phyloP scores from a whole-genome alignment of 2,329 filamentous ascomycete genomes.

The Xylaria sp. region DNA sequence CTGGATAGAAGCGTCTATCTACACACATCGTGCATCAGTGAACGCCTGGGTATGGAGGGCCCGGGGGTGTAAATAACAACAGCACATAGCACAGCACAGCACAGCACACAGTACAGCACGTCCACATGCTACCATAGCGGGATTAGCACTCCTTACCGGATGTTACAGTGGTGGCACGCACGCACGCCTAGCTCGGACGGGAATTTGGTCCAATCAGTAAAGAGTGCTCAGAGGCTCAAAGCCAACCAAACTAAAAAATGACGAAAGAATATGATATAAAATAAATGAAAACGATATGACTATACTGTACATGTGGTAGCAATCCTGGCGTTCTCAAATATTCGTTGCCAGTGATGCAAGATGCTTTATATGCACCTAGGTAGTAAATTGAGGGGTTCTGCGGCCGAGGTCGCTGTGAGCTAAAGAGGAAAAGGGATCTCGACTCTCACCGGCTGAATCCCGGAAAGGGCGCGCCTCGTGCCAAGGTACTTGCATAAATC shows the following conservation, averaged over 20 bases:
- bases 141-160: conserved; percentile 21
- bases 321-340: conserved; percentile 30
- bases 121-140: not conserved
- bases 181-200: conserved; percentile 11
- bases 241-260: not conserved
- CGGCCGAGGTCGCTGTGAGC: conserved; percentile 22
- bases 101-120: not conserved
- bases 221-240: too few species aligned
- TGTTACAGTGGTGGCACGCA: conserved; percentile 21
- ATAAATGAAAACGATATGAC: not conserved
- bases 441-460: not conserved
- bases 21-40: conserved; percentile 22
- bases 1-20: not conserved
- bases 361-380: conserved; percentile 2
- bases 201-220: conserved; percentile 8
- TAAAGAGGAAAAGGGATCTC: not conserved
- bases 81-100: not conserved
- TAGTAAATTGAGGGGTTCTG: conserved; percentile 19
- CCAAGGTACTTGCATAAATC: not conserved
- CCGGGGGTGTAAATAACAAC: conserved; percentile 18
- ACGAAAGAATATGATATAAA: too few species aligned
- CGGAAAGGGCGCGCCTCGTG: conserved; percentile 7
- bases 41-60: not conserved
- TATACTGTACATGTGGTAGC: not conserved
- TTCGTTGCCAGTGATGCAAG: conserved; percentile 28